Conservation (phyloP, 2,329 filamentous ascomycete species). For the Salinomyces thailandicus region DNA sequence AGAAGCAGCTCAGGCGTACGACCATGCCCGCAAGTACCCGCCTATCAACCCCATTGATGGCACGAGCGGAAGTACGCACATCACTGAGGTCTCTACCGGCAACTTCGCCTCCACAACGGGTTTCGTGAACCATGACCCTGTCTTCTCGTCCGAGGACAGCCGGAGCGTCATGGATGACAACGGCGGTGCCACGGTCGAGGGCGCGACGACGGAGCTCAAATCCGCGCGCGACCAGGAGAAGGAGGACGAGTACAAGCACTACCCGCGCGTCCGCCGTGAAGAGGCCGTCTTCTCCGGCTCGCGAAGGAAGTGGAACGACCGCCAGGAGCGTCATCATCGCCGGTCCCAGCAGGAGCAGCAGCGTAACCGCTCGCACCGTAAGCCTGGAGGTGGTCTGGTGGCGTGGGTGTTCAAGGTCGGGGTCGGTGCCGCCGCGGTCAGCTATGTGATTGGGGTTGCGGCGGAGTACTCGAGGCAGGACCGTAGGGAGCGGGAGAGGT, state of each 20-base stretch:
- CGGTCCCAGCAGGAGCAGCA: constrained; percentile 7
- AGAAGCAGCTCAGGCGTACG: constrained; percentile 10
- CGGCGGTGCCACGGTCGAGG: constrained; percentile 4
- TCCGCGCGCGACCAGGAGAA: constrained; percentile 11
- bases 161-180: not conserved
- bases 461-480: constrained; percentile 31
- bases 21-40: not conserved
- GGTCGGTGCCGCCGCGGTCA: constrained; percentile 44
- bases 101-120: constrained; percentile 56
- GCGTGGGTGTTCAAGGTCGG: constrained; percentile 43
- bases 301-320: constrained; percentile 8
- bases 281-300: constrained; percentile 41
- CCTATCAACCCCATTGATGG: constrained; percentile 48
- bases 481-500: constrained; percentile 12
- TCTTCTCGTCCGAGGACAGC: constrained; percentile 3
- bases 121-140: constrained; percentile 36
- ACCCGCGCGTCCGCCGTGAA: constrained; percentile 36
- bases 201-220: not conserved
- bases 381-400: constrained; percentile 8
- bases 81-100: constrained; percentile 35
- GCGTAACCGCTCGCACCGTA: constrained; percentile 23
- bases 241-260: constrained; percentile 34
- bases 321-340: constrained; percentile 10
- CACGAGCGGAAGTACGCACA: constrained; percentile 18
- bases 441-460: constrained; percentile 50